Percentiles rank a stretch among this genome's conserved stretches.
These are phyloP conservation scores for Aspergillus ochraceus DNA, from an alignment of 2,329 filamentous ascomycete species.

Conservation along the genomic window DNA sequence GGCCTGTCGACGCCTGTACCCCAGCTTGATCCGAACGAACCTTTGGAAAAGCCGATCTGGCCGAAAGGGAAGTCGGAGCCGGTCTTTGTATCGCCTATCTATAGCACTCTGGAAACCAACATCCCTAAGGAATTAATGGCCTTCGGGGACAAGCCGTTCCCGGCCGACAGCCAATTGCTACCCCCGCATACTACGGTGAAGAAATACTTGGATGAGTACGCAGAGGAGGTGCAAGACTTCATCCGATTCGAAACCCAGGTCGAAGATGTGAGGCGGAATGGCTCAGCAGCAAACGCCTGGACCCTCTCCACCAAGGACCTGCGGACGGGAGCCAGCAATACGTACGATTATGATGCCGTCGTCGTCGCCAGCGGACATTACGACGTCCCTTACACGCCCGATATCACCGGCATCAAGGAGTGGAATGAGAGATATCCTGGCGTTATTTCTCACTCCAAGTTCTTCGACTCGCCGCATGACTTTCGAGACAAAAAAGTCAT, in stretches of 20 bases:
- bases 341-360: constrained; percentile 68
- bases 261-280: constrained; percentile 52
- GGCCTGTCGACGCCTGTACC: constrained; percentile 56
- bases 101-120: constrained; percentile 80
- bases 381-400: constrained; percentile 66
- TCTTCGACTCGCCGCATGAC: constrained; percentile 66
- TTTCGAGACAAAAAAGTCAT: constrained; percentile 73
- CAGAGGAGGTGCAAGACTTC: constrained; percentile 64
- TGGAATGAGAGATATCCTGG: constrained; percentile 63
- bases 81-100: constrained; percentile 79
- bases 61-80: constrained; percentile 43
- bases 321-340: constrained; percentile 39
- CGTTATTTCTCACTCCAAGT: constrained; percentile 72
- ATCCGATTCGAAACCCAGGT: constrained; percentile 73
- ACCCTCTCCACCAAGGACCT: constrained; percentile 57
- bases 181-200: constrained; percentile 71
- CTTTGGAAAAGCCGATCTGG: constrained; percentile 64
- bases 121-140: constrained; percentile 80
- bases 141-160: constrained; percentile 71
- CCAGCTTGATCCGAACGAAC: constrained; percentile 63
- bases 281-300: constrained; percentile 55
- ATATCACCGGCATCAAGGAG: constrained; percentile 57
- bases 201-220: constrained; percentile 72
- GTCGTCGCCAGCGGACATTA: constrained; percentile 77
- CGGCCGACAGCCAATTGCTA: constrained; percentile 66